phyloP scores from a whole-genome alignment of 2,329 filamentous ascomycete species.

The Thermoascus crustaceus region DNA sequence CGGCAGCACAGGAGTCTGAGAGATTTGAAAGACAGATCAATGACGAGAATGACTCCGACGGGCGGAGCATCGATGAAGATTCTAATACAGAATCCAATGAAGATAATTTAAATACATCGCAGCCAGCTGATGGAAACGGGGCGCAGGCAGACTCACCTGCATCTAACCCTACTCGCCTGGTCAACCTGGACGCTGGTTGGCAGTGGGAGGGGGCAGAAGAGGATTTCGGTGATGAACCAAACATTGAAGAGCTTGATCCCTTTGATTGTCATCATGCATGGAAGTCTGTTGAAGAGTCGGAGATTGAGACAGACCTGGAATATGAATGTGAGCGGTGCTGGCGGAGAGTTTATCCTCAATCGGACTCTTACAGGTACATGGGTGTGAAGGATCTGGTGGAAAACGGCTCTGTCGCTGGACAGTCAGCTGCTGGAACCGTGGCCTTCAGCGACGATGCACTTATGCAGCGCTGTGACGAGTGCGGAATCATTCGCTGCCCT shows the following conservation, averaged over 20 bases:
- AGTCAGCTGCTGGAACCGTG: neutral
- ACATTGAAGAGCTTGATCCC: conserved; percentile 5
- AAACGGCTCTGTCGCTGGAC: conserved; percentile 4
- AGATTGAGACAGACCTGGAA: neutral
- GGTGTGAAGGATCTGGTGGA: conserved; percentile 7
- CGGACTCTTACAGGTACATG: neutral
- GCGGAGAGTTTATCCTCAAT: conserved; percentile 4
- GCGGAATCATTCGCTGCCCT: conserved; percentile 2
- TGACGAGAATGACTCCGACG: no score
- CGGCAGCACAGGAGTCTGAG: conserved; percentile 7
- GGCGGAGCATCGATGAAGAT: conserved; percentile 12
- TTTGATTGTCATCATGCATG: conserved; percentile 7
- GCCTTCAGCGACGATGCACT: neutral
- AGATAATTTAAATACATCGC: conserved; percentile 3
- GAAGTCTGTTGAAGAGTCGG: neutral
- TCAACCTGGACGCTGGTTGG: conserved; percentile 11
- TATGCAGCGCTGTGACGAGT: neutral
- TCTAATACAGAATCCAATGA: conserved; percentile 12
- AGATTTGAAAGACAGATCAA: conserved; percentile 4
- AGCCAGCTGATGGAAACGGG: neutral
- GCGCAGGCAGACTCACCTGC: neutral
- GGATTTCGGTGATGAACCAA: conserved; percentile 25
- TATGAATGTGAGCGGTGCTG: conserved; percentile 11
- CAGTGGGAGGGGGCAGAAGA: conserved; percentile 25
- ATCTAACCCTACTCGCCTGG: conserved; percentile 4